These are phyloP conservation scores for Hura crepitans DNA, from an alignment of 441 rosid genomes.

Conservation along the genomic window DNA sequence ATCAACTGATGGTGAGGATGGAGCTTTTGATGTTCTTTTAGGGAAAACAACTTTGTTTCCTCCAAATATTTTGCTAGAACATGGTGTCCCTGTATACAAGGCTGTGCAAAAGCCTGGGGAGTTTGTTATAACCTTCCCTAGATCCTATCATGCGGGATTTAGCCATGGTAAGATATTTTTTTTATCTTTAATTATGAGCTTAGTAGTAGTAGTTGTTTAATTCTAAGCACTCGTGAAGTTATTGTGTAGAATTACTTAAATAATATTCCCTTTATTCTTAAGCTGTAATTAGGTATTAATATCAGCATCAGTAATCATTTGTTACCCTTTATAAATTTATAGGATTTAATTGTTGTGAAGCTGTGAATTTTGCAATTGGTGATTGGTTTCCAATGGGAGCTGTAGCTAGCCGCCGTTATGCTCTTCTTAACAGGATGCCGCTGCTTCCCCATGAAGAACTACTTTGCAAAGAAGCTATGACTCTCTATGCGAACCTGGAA, in stretches of 20 bases:
- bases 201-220: too few species aligned
- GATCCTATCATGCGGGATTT: slow-evolving; percentile 98
- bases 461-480: slow-evolving; percentile 94
- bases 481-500: slow-evolving; percentile 43
- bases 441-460: slow-evolving; percentile 98
- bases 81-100: slow-evolving; percentile 87
- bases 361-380: slow-evolving; percentile 95
- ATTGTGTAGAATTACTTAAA: background rate
- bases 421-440: slow-evolving; percentile 80
- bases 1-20: slow-evolving; percentile 82
- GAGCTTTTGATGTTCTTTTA: slow-evolving; percentile 92
- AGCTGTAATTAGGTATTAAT: background rate
- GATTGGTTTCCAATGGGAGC: slow-evolving; percentile 98
- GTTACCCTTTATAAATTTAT: slow-evolving; percentile 19
- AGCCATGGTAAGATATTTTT: slow-evolving; percentile 70
- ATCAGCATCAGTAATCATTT: background rate
- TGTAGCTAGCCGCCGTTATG: slow-evolving; percentile 87
- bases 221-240: background rate
- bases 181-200: slow-evolving; percentile 2
- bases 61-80: slow-evolving; percentile 77
- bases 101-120: slow-evolving; percentile 99
- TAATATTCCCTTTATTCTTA: background rate
- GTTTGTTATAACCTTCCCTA: slow-evolving; percentile 82
- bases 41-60: slow-evolving; percentile 99
- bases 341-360: slow-evolving; percentile 99